phyloP scores from a whole-genome alignment of 2,329 filamentous ascomycete species.

The Aspergillus bombycis region DNA sequence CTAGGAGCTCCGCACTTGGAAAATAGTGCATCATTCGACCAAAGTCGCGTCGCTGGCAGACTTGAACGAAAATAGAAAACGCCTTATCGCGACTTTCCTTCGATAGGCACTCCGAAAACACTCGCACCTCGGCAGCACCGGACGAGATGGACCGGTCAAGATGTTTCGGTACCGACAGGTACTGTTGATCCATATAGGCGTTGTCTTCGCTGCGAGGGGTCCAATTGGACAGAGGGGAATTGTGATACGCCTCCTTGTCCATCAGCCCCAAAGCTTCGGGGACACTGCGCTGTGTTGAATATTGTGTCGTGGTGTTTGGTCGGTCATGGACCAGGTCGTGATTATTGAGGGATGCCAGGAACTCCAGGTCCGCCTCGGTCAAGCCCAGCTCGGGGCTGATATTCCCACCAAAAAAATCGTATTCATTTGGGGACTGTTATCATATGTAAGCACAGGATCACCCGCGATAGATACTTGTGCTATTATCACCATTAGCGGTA shows the following conservation, averaged over 20 bases:
- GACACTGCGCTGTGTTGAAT: background rate
- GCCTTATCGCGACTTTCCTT: slow-evolving; percentile 60
- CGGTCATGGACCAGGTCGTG: background rate
- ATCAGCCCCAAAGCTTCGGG: slow-evolving; percentile 8
- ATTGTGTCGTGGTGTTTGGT: background rate
- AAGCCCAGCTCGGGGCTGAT: background rate
- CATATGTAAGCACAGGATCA: background rate
- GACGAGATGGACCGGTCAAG: slow-evolving; percentile 27
- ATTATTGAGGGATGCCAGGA: background rate
- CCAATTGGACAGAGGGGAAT: slow-evolving; percentile 34
- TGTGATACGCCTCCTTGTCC: slow-evolving; percentile 32
- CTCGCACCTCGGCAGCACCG: slow-evolving; percentile 20
- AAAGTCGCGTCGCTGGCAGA: slow-evolving; percentile 56
- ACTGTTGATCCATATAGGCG: slow-evolving; percentile 30
- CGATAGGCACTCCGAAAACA: slow-evolving; percentile 28
- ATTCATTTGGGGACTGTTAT: background rate
- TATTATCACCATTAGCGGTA: background rate
- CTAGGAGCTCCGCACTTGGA: slow-evolving; percentile 44
- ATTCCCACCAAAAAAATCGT: background rate
- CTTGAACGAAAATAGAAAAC: slow-evolving; percentile 65
- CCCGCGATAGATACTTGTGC: background rate
- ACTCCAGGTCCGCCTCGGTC: background rate
- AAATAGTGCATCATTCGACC: slow-evolving; percentile 55
- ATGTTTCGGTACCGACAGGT: slow-evolving; percentile 30
- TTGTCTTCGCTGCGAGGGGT: slow-evolving; percentile 29